Conservation (phyloP, 352 stramenopile genomes). For the Globisporangium cystogenes region DNA sequence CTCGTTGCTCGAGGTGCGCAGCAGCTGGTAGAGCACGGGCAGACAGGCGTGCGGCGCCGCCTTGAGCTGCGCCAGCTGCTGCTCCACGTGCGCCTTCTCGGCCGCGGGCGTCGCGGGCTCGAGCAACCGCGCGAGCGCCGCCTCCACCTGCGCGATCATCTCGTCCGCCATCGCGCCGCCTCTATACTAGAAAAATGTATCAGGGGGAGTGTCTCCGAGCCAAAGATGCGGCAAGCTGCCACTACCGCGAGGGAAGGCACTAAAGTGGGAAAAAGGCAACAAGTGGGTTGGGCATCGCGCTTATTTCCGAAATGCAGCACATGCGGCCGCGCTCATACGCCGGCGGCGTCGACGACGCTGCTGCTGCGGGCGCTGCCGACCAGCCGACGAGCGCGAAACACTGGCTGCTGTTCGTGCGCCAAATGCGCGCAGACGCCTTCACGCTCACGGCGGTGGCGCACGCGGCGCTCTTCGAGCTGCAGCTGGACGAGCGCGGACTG, state of each 20-base stretch:
- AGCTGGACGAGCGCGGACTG: constrained; percentile 13
- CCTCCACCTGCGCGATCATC: constrained; percentile 62
- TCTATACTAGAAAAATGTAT: neutral
- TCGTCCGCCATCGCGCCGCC: constrained; percentile 1
- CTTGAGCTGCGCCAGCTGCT: constrained; percentile 61
- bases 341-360: constrained; percentile 8
- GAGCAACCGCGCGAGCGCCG: constrained; percentile 45
- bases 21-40: constrained; percentile 59
- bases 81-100: constrained; percentile 49
- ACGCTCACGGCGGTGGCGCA: constrained; percentile 30
- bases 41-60: constrained; percentile 41
- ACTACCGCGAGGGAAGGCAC: neutral
- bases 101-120: constrained; percentile 39
- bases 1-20: constrained; percentile 55
- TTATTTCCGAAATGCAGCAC: neutral
- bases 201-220: neutral
- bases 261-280: neutral
- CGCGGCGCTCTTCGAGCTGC: constrained; percentile 27
- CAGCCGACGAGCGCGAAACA: constrained; percentile 13
- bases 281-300: neutral
- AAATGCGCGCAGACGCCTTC: constrained; percentile 11
- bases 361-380: neutral
- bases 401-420: constrained; percentile 47
- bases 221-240: neutral
- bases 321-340: constrained; percentile 29